These are phyloP conservation scores for Leishmania amazonensis DNA, from an alignment of 208 protist species.

Conservation along the genomic window DNA sequence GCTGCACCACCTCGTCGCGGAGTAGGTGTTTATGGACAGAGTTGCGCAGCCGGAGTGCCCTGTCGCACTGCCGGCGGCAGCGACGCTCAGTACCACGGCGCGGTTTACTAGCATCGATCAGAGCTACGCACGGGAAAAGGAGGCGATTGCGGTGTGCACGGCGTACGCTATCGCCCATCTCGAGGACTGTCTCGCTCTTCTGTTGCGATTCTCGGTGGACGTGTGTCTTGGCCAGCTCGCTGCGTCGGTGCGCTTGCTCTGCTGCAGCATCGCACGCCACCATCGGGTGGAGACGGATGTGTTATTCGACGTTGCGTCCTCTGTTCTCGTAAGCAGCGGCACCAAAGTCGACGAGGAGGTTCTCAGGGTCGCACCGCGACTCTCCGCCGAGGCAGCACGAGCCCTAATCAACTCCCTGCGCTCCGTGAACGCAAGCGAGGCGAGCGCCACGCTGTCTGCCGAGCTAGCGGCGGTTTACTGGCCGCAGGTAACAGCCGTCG, in stretches of 20 bases:
- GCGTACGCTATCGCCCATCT: conserved; percentile 7
- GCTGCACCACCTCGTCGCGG: conserved; percentile 41
- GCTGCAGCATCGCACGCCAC: conserved; percentile 10
- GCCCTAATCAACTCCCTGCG: conserved; percentile 8
- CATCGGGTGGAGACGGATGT: background rate
- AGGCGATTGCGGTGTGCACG: conserved; percentile 11
- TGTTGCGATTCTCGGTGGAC: conserved; percentile 31
- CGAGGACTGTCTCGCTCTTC: conserved; percentile 26
- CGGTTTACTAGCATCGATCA: conserved; percentile 62
- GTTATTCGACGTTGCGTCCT: background rate
- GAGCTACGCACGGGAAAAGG: conserved; percentile 50
- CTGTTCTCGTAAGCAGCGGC: no score
- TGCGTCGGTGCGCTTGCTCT: conserved; percentile 17
- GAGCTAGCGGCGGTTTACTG: conserved; percentile 18
- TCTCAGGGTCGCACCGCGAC: conserved; percentile 6
- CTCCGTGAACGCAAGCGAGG: background rate
- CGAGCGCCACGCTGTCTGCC: background rate
- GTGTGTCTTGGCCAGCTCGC: conserved; percentile 25
- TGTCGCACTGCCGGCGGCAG: background rate
- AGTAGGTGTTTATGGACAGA: conserved; percentile 35
- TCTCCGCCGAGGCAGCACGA: conserved; percentile 12
- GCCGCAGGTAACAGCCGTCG: conserved; percentile 11
- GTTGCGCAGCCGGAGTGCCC: background rate
- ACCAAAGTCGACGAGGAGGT: conserved; percentile 7
- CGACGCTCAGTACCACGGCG: conserved; percentile 40